A percentile compares a stretch with the other conserved stretches of the same genome.
phyloP scores from a whole-genome alignment of 148 eudicot genomes.

The Agrostemma githago region DNA sequence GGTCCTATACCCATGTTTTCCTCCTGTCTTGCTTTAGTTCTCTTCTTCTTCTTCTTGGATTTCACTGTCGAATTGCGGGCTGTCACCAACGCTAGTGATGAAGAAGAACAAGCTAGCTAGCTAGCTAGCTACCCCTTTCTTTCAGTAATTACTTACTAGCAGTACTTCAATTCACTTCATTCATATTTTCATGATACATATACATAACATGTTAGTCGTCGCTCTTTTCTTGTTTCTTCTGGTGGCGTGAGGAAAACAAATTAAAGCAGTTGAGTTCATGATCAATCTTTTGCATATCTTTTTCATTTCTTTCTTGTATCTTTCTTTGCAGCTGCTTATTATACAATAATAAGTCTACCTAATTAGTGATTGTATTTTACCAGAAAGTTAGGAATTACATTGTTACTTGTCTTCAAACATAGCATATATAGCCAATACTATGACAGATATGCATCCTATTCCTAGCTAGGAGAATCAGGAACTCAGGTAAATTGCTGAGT shows the following conservation, averaged over 20 bases:
- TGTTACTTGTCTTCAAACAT: neutral
- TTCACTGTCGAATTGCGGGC: constrained; percentile 37
- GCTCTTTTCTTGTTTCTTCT: neutral
- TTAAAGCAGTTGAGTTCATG: neutral
- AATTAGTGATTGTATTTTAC: neutral
- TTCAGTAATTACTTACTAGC: neutral
- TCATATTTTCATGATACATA: neutral
- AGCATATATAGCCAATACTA: too few species aligned
- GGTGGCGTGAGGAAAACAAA: neutral
- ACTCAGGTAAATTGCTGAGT: too few species aligned
- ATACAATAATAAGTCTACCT: neutral
- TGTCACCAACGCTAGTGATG: constrained; percentile 13
- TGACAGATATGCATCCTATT: too few species aligned
- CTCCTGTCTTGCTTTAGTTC: constrained; percentile 47
- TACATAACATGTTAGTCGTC: neutral
- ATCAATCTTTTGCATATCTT: neutral
- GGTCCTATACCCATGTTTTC: constrained; percentile 87
- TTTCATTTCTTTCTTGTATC: neutral
- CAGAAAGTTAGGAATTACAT: neutral
- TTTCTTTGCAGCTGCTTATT: neutral
- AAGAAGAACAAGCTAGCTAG: constrained; percentile 24
- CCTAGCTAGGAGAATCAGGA: too few species aligned
- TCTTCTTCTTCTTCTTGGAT: constrained; percentile 64
- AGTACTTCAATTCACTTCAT: too few species aligned
- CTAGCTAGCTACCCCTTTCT: neutral